phyloP scores from a whole-genome alignment of 148 eudicot species.

The Dysphania ambrosioides region DNA sequence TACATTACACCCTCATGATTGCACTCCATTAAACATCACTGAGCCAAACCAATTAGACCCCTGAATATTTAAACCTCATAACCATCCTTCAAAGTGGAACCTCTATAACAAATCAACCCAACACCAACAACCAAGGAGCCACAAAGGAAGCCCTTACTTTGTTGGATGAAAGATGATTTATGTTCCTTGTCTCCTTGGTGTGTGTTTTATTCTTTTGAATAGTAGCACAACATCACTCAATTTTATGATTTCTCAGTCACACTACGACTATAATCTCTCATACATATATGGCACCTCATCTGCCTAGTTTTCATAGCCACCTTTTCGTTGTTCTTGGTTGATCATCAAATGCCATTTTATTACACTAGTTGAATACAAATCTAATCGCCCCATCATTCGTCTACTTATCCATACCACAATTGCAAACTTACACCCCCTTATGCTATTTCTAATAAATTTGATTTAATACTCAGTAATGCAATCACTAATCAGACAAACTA shows the following conservation, averaged over 20 bases:
- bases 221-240: background rate
- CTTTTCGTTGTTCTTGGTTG: background rate
- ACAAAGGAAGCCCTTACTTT: background rate
- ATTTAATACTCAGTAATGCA: background rate
- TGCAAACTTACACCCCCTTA: background rate
- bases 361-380: background rate
- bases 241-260: background rate
- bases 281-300: background rate
- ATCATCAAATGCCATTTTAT: background rate
- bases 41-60: background rate
- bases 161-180: background rate
- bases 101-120: background rate
- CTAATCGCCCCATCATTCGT: background rate
- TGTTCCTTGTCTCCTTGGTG: conserved; percentile 5
- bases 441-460: background rate
- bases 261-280: background rate
- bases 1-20: background rate
- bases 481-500: background rate
- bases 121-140: background rate
- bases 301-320: background rate
- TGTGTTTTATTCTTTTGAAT: no score
- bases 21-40: background rate
- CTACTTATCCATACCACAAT: background rate
- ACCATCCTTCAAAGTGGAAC: background rate
- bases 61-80: background rate